Evolutionary conservation across 208 protist genomes (phyloP).

Genomic region (Acanthamoeba culbertsoni): DNA sequence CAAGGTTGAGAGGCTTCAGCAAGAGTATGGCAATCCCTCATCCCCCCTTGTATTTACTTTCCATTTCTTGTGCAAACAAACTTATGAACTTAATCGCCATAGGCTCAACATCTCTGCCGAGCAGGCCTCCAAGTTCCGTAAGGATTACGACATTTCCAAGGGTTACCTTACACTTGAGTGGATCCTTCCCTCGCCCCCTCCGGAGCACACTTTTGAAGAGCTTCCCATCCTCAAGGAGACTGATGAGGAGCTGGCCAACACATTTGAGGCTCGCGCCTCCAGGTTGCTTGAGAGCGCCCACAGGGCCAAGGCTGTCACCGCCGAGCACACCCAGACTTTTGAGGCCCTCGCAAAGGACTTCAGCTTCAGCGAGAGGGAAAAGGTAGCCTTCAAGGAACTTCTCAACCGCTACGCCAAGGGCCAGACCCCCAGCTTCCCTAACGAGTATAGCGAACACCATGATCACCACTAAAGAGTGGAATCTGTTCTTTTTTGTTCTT

Average conservation of each 20-base stretch:
- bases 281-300: neutral
- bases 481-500: neutral
- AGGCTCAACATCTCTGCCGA: neutral
- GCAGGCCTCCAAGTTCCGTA: neutral
- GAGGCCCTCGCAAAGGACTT: neutral
- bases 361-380: conserved; percentile 6
- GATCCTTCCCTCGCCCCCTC: conserved; percentile 43
- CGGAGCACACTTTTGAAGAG: conserved; percentile 42
- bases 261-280: neutral
- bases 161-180: conserved; percentile 32
- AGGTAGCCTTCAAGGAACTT: neutral
- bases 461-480: neutral
- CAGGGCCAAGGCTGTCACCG: neutral
- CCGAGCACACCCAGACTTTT: neutral
- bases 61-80: neutral
- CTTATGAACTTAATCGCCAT: neutral
- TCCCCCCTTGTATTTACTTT: neutral
- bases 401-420: neutral
- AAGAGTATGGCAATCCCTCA: neutral
- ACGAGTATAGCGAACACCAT: neutral
- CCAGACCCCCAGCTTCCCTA: neutral
- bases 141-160: conserved; percentile 18
- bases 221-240: conserved; percentile 44
- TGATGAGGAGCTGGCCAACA: neutral
- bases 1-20: conserved; percentile 12